Base-by-base conservation (phyloP, 495 filamentous ascomycete genomes). In the Penicillium crystallinum region DNA sequence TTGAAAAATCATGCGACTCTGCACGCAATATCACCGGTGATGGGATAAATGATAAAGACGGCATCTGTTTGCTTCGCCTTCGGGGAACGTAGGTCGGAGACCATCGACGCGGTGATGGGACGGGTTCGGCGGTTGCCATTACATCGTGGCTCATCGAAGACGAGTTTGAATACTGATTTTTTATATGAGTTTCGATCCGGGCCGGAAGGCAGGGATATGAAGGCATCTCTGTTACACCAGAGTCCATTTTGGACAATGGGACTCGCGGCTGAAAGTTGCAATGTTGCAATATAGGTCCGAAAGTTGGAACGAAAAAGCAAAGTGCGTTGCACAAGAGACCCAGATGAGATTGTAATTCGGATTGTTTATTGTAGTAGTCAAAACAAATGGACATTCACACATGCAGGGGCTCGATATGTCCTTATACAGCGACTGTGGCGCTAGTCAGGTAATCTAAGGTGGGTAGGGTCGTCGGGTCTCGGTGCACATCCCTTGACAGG, bases 11-110 rank as follows among this genome's bases (percentile, higher is more conserved):
- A 40, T 63, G 54, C 18, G 48, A 15, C 17, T 66, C 63, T 35
- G 46, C 27, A 3, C 53, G 55, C 15, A 54, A 46, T 18, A 56
- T 19, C 23, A 48, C 47, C 10, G 63, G 57, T 18, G 63, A 53
- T 1, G 59, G 55, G 14, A 61, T 53, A 33, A 66, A 66, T 43
- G 63, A 66, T 33, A 66, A 23, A 3, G 59, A 64, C n/a, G 63
- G 63, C 50, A 55, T 53, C 52, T 63, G 63, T 42, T 53, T 66
- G 51, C 61, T 64, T 45, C 63, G 57, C 19, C 57, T 53, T 29
- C 63, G 54, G 39, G 63, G 63, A 46, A 61, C 53, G 53, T 63
- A 66, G 52, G 63, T 66, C 12, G 63, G 63, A 37, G 63, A 66
- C 63, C 63, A 66, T 51, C 63, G 52, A 44, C 63, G 63, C 30